These are phyloP conservation scores for Papiliotrema fonsecae DNA, from an alignment of 1,284 basidiomycete species.

Conservation along the genomic window DNA sequence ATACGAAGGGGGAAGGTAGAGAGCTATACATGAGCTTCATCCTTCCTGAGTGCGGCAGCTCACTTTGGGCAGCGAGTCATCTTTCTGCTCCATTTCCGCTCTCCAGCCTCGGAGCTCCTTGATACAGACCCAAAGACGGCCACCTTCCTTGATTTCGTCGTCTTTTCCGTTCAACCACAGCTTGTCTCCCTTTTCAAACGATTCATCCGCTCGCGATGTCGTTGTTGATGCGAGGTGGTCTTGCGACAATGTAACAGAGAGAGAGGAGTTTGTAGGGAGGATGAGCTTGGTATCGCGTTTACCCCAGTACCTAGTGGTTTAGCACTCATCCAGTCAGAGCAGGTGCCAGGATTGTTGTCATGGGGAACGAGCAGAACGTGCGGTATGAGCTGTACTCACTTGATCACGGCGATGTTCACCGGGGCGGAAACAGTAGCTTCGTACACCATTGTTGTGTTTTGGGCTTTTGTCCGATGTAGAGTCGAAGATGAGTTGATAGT, in stretches of 20 bases:
- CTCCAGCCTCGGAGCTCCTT: constrained; percentile 77
- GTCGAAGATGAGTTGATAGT: neutral
- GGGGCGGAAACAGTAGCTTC: constrained; percentile 89
- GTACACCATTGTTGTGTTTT: constrained; percentile 50
- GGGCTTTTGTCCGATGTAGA: neutral
- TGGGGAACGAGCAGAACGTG: neutral
- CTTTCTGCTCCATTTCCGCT: constrained; percentile 65
- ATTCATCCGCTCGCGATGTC: constrained; percentile 76
- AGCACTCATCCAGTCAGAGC: neutral
- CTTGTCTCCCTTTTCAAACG: constrained; percentile 64
- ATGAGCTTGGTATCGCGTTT: constrained; percentile 95
- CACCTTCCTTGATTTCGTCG: constrained; percentile 77
- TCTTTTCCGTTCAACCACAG: constrained; percentile 94
- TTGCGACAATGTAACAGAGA: constrained; percentile 94
- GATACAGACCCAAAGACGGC: constrained; percentile 81
- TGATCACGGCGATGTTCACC: constrained; percentile 95
- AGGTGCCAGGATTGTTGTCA: too few species aligned
- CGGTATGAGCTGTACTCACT: constrained; percentile 54
- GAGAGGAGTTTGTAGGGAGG: constrained; percentile 93
- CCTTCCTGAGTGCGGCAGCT: neutral
- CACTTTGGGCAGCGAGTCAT: constrained; percentile 63
- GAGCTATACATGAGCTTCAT: constrained; percentile 53
- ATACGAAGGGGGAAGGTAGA: constrained; percentile 75
- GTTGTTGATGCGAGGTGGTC: constrained; percentile 93
- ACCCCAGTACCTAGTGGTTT: constrained; percentile 92